Base-by-base conservation (phyloP, 352 stramenopile species). In the Lagenidium sp. region DNA sequence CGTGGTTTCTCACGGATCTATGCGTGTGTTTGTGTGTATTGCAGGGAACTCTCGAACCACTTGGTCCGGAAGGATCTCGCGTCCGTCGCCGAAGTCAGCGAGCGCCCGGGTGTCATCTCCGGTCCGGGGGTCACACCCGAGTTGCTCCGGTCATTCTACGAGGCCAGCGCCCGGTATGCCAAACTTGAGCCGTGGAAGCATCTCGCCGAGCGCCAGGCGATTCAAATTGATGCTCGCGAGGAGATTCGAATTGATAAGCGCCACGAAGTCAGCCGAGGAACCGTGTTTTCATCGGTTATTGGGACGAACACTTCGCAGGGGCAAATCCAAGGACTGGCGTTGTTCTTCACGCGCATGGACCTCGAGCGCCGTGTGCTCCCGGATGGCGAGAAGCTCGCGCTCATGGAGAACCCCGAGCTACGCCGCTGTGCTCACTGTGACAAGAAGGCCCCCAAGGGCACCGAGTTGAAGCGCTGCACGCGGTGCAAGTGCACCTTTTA, bases 401-500 rank as follows among this genome's bases (percentile, higher is more conserved):
- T 87, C 4, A 73, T 92, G 57, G 76, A 86, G 36, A 84, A 82
- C 36, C 69, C 74, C 0, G 57, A 65, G 26, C 41, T 92, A 39
- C 79, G 79, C 44, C 71, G 76, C 28, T 92, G 79, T 49, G 76
- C 60, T 8, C 70, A 69, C 32, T 92, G 79, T 32, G 79, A 92
- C 55, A 89, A 87, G 53, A 84, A 83, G 32, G 76, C 75, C 4
- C 60, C 52, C 4, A 44, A 63, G 1, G 67, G 48, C 3, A 57
- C 61, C 0, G 77, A 92, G 45, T 61, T 92, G 0, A 88, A 84
- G 47, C 76, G 76, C 19, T 92, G 80, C 48, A 92, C 80, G 29
- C 80, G 77, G 1, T 92, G 80, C 64, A 80, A 88, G 51, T 92
- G 72, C 55, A 76, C 65, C 21, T 92, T 92, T 31, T 92, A 92